Evolutionary conservation across 306 rosid genomes (phyloP).

Genomic region (Lithocarpus polystachyus): DNA sequence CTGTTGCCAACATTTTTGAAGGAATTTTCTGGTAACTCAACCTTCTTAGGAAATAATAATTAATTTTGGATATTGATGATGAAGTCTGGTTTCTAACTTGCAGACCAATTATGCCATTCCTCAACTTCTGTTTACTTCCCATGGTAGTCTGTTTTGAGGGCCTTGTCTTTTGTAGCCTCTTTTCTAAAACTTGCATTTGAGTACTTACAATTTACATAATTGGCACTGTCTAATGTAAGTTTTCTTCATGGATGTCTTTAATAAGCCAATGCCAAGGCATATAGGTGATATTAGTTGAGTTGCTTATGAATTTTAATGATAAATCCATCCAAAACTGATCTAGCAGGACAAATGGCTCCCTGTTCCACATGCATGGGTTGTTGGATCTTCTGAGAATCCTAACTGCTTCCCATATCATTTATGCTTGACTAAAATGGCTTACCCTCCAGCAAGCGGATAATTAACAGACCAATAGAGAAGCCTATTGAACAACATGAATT

Average conservation of each 20-base stretch:
- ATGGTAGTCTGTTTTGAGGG: not conserved
- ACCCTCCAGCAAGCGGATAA: not conserved
- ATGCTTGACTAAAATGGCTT: not conserved
- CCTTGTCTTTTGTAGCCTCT: not conserved
- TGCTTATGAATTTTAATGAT: not conserved
- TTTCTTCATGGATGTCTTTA: no score
- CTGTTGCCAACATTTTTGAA: slow-evolving; percentile 96
- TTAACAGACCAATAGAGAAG: not conserved
- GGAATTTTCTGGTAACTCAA: slow-evolving; percentile 87
- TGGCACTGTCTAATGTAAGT: no score
- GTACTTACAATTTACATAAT: not conserved
- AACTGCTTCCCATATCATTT: not conserved
- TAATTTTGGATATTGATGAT: not conserved
- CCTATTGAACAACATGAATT: not conserved
- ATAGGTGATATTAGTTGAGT: not conserved
- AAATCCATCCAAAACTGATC: not conserved
- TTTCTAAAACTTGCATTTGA: not conserved
- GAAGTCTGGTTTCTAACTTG: not conserved
- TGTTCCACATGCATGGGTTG: not conserved
- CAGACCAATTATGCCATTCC: not conserved
- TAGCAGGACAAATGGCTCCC: not conserved
- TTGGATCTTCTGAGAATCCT: not conserved
- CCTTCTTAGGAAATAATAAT: not conserved
- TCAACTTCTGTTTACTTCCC: not conserved
- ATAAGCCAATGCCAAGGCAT: no score